Evolutionary conservation across 2,329 filamentous ascomycete genomes (phyloP), one percentile per base, ranked within the genome.

Genomic region (Cytospora mali): DNA sequence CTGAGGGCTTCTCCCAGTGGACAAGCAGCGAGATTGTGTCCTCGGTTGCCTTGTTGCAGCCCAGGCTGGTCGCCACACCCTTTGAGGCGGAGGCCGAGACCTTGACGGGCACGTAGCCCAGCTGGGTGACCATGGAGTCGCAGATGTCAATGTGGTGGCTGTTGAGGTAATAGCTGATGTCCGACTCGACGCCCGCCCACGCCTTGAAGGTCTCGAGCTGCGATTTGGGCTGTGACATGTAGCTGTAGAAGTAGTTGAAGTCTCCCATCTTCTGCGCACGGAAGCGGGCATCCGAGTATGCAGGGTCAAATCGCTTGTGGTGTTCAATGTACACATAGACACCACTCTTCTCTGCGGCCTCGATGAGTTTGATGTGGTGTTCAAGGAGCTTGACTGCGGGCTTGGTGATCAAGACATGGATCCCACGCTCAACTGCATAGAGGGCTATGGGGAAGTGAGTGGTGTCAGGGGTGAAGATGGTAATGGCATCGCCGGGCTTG

Each of bases 231-330:
- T 97, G 93, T 55, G 88, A 92, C 93, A 97, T 96, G 84, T 97
- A 97, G 70, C 86, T 90, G 84, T 97, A 97, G 75, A 96, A 97
- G 83, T 97, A 97, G 82, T 96, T 97, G 86, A 97, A 97, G 78
- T 97, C 92, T 67, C 93, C 93, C 9, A 97, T 81, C 58, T 82
- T 87, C 72, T 86, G 79, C 16, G 92, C 91, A 69, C 89, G 88
- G 78, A 88, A 88, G 55, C 88, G 86, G 16, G 94, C 94, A 75
- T 97, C 93, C 16, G 91, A 87, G 79, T 97, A 97, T 25, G 92
- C 92, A 2, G 93, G 93, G 75, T 97, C 93, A 78, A 89, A 97
- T 62, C 94, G 92, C 82, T 97, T 97, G 84, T 97, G 93, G 79
- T 97, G 93, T 82, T 97, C 93, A 70, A 97, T 83, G 79, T 92